Evolutionary conservation across 805 yeast genomes (phyloP).

Genomic region (Kuraishia borneana): DNA sequence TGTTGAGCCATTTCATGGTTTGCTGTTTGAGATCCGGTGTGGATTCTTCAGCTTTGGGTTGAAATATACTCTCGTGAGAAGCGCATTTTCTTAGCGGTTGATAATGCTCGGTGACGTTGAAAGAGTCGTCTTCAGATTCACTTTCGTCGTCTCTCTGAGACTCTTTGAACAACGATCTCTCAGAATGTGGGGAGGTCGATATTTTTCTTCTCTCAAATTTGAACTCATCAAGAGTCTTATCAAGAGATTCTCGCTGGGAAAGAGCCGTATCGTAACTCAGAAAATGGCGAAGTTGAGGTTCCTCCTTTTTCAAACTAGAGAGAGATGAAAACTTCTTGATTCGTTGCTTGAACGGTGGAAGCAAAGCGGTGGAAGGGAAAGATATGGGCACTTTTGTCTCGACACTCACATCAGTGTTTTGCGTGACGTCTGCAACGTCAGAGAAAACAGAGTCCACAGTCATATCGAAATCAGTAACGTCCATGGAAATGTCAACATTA

Average conservation of each 20-base stretch:
- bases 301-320: slow-evolving; percentile 2
- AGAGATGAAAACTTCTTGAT: neutral
- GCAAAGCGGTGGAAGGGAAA: too few relatives aligned
- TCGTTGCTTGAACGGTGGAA: neutral
- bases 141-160: neutral
- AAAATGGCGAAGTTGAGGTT: slow-evolving; percentile 17
- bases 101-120: neutral
- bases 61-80: slow-evolving; percentile 19
- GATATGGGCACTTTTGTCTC: too few relatives aligned
- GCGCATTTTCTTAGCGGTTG: slow-evolving; percentile 8
- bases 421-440: neutral
- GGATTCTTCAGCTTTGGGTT: slow-evolving; percentile 1
- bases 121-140: neutral
- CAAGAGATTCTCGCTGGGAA: neutral
- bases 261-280: slow-evolving; percentile 18
- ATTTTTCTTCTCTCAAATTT: neutral
- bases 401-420: neutral
- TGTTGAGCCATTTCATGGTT: slow-evolving; percentile 5
- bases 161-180: neutral
- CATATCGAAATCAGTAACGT: neutral
- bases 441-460: neutral
- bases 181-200: neutral
- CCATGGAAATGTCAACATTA: neutral
- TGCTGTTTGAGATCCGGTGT: neutral
- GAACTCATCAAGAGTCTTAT: neutral